Evolutionary conservation across 495 filamentous ascomycete genomes (phyloP), one percentile per base, ranked within the genome.

Genomic region (Trichoderma parareesei): DNA sequence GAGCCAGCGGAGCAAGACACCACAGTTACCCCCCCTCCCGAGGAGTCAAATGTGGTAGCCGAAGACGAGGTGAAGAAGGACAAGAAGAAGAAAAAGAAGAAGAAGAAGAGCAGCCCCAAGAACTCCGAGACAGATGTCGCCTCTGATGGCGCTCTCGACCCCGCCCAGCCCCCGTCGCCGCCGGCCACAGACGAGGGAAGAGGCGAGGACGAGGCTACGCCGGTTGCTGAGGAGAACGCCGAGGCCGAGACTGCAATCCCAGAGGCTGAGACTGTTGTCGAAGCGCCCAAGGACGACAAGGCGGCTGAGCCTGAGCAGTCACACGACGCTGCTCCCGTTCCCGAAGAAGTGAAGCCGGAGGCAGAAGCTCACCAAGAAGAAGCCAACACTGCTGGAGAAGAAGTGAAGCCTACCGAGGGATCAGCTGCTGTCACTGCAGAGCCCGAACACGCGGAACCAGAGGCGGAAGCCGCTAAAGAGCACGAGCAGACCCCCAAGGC

Each of bases 71-170:
- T n/a, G 0, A 43, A 40, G 60, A 43, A 40, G 38, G 60, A 40
- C 38, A 61, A 43, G 60, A 41, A 61, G 35, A 40, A 40, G 60
- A 61, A 43, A 38, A 46, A 63, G 62, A 65, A 46, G 46, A 55
- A 63, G 60, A 63, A 69, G 35, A 63, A 61, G 43, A 65, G 66
- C 62, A 27, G 67, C 9, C 42, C 67, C n/a, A 63, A 65, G 53
- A 40, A 42, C 14, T 62, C 60, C 10, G 41, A 62, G 35, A 44
- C 60, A 42, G 60, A 62, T 42, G 35, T 41, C 4, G 35, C 38
- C 14, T 62, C 60, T 44, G 60, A 62, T 42, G 38, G 38, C 13
- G 60, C 37, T 41, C 60, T 62, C 42, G 60, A 62, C 38, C 38
- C 38, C 8, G 41, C 41, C 38, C 60, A 62, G 60, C 38, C 41